These are phyloP conservation scores for Nicotiana otophora DNA, from an alignment of 257 asterid genomes.

Conservation along the genomic window DNA sequence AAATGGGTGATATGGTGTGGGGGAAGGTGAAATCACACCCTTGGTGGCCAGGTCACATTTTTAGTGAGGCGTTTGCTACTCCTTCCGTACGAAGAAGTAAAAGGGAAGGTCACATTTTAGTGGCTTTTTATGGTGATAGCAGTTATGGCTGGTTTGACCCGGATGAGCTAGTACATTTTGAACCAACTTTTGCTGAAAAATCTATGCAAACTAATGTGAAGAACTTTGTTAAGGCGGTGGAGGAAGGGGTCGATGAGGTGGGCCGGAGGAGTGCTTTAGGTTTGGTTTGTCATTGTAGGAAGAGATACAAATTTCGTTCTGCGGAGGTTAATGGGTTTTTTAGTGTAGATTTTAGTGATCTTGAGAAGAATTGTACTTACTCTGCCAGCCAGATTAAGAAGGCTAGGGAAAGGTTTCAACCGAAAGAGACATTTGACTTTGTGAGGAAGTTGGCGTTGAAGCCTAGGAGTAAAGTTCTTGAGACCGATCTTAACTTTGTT, in stretches of 20 bases:
- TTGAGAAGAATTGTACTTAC: slow-evolving; percentile 52
- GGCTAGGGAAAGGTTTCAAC: slow-evolving; percentile 55
- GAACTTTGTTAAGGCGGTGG: slow-evolving; percentile 62
- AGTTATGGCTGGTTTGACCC: slow-evolving; percentile 96
- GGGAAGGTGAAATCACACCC: slow-evolving; percentile 98
- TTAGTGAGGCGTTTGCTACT: slow-evolving; percentile 62
- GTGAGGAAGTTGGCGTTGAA: slow-evolving; percentile 47
- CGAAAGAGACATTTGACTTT: slow-evolving; percentile 53
- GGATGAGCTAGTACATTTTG: slow-evolving; percentile 72
- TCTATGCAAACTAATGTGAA: slow-evolving; percentile 53
- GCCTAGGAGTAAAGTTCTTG: slow-evolving; percentile 36
- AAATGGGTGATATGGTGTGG: slow-evolving; percentile 97
- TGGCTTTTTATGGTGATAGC: slow-evolving; percentile 88
- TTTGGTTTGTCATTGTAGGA: slow-evolving; percentile 73
- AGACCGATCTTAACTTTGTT: slow-evolving; percentile 35
- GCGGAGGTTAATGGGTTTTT: slow-evolving; percentile 47
- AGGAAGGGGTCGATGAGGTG: slow-evolving; percentile 84
- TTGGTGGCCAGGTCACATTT: slow-evolving; percentile 98
- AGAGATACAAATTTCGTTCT: slow-evolving; percentile 52
- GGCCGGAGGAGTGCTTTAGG: slow-evolving; percentile 67
- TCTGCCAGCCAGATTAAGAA: slow-evolving; percentile 58
- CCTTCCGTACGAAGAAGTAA: slow-evolving; percentile 65
- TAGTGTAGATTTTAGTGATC: slow-evolving; percentile 61
- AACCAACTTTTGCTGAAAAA: slow-evolving; percentile 65
- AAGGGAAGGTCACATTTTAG: slow-evolving; percentile 71